Evolutionary conservation across 495 filamentous ascomycete species (phyloP).

Genomic region (Neurospora tetraspora): DNA sequence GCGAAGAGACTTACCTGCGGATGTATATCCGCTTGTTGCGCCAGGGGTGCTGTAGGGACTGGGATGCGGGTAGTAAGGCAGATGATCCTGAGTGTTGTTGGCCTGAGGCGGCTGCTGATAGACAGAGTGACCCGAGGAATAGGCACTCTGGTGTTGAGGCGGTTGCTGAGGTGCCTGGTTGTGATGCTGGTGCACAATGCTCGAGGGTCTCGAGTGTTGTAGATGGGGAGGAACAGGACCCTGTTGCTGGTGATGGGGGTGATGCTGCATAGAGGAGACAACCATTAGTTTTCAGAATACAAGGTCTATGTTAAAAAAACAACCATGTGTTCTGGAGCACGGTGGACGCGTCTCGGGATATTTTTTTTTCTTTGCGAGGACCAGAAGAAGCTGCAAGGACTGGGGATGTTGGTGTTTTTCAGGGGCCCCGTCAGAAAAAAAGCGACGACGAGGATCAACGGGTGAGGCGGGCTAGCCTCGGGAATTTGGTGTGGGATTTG

Average conservation of each 20-base stretch:
- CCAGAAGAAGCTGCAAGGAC: conserved; percentile 23
- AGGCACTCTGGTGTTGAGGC: conserved; percentile 45
- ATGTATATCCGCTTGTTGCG: conserved; percentile 61
- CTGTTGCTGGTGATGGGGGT: conserved; percentile 49
- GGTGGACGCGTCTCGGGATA: conserved; percentile 31
- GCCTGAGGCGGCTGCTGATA: conserved; percentile 42
- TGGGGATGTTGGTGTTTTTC: conserved; percentile 20
- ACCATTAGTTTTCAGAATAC: conserved; percentile 36
- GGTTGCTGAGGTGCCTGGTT: conserved; percentile 35
- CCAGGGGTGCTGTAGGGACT: conserved; percentile 64
- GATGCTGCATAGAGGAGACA: conserved; percentile 48
- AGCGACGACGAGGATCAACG: conserved; percentile 31
- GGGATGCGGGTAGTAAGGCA: conserved; percentile 63
- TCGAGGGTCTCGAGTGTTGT: conserved; percentile 54
- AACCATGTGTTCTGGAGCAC: conserved; percentile 19
- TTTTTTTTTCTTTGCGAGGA: conserved; percentile 26
- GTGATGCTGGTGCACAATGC: conserved; percentile 56
- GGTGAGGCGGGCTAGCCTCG: conserved; percentile 32
- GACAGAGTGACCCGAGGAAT: conserved; percentile 45
- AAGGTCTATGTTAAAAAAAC: conserved; percentile 26
- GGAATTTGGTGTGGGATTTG: conserved; percentile 32
- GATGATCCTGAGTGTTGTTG: conserved; percentile 46
- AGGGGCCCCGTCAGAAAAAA: conserved; percentile 23
- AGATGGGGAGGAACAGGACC: conserved; percentile 46
- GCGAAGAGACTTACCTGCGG: conserved; percentile 57